A percentile compares a stretch with the other conserved stretches of the same genome.
Evolutionary conservation across 192 early-diverging fungal species (phyloP).

Genomic region (Nowakowskiella sp.): DNA sequence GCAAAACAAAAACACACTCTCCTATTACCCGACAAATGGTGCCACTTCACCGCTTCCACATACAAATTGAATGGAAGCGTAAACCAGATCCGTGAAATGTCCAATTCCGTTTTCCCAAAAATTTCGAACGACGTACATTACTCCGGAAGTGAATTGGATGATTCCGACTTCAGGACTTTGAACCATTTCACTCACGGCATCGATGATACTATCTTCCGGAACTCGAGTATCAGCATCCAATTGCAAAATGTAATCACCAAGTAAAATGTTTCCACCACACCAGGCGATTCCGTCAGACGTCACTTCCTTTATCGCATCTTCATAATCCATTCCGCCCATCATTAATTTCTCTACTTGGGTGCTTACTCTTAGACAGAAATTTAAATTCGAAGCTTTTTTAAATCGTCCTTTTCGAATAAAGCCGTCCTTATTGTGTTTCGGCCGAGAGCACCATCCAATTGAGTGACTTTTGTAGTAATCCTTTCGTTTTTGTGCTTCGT

Average conservation of each 20-base stretch:
- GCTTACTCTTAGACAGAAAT: conserved; percentile 11
- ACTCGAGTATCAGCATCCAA: conserved; percentile 15
- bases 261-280: conserved; percentile 13
- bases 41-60: conserved; percentile 12
- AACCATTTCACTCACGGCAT: conserved; percentile 10
- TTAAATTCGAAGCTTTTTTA: conserved; percentile 18
- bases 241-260: conserved; percentile 15
- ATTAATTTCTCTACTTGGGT: conserved; percentile 11
- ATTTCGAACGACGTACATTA: conserved; percentile 11
- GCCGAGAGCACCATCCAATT: conserved; percentile 14
- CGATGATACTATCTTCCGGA: conserved; percentile 19
- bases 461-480: conserved; percentile 11
- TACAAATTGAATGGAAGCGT: conserved; percentile 5
- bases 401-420: conserved; percentile 13
- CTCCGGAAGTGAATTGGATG: conserved; percentile 7
- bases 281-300: conserved; percentile 9
- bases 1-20: too few relatives aligned
- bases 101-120: conserved; percentile 18
- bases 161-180: conserved; percentile 21
- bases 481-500: conserved; percentile 10
- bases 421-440: conserved; percentile 18
- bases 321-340: conserved; percentile 5
- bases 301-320: conserved; percentile 8
- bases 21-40: conserved; percentile 16
- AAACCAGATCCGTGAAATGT: conserved; percentile 16